Evolutionary conservation across 129 eudicot species (phyloP), one percentile per base, ranked within the genome.

Genomic region (Apium graveolens): DNA sequence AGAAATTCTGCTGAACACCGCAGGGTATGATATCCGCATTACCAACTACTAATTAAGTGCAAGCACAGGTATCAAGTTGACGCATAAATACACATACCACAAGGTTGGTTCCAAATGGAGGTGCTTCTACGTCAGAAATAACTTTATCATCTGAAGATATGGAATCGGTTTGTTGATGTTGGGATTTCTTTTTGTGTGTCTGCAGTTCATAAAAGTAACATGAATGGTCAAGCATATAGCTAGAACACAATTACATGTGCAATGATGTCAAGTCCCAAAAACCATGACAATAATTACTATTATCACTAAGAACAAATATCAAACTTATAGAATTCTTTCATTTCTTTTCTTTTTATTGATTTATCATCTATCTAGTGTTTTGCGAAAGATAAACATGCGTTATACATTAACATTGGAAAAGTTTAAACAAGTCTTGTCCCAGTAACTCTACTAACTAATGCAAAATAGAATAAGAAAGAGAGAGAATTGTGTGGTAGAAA

Each of bases 181-280:
- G 83, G 57, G 80, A 42, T 81, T 92, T 91, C 90, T 87, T 95
- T 66, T 87, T 88, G 85, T 95, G 97, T 49, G 98, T 95, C 98
- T 95, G 93, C 83, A 84, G 27, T 38, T 76, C 14, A 49, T 73
- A 69, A 26, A 53, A 10, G 32, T 5, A 5, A 14, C 41, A 34
- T 41, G 1, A 44, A 14, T 9, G 46, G 11, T n/a, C 70, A 76
- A 35, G 31, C 79, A 76, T 76, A 43, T 75, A 16, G 27, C 24
- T 49, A 75, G 41, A 49, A 26, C 26, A 45, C 31, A 37, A 29
- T 20, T 45, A 42, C 11, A 13, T 42, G 53, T 41, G 32, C 16
- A 60, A 60, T 60, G 32, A 60, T 60, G 16, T n/a, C 32, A 60
- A 34, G 10, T 60, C 32, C 68, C 68, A 1, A 60, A 60, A 60